Conservation (phyloP, 305 asterid species). For the Fraxinus platypoda region DNA sequence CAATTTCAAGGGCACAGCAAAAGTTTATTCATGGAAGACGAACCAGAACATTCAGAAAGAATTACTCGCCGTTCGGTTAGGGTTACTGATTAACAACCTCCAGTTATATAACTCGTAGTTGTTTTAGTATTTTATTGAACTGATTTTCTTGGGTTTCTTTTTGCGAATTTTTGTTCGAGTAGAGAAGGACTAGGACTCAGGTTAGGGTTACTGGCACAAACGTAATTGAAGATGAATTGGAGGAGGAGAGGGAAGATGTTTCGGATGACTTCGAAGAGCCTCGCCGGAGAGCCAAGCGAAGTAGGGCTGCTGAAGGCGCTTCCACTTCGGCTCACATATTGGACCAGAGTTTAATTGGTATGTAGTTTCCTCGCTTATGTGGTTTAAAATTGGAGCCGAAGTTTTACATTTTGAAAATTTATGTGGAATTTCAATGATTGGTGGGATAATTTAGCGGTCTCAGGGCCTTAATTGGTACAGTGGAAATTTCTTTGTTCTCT, state of each 20-base stretch:
- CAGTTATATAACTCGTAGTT: background rate
- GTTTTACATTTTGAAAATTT: background rate
- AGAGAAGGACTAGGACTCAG: constrained; percentile 82
- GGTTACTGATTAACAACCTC: background rate
- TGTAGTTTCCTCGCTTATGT: background rate
- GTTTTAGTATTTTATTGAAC: constrained; percentile 4
- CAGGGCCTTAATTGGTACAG: background rate
- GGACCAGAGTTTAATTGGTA: constrained; percentile 67
- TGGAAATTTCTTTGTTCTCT: background rate
- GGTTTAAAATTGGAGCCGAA: background rate
- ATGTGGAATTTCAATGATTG: constrained; percentile 11
- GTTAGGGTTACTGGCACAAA: constrained; percentile 46
- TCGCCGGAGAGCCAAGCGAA: constrained; percentile 60
- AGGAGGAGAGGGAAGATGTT: constrained; percentile 76
- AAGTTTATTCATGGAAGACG: constrained; percentile 60
- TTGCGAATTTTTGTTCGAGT: constrained; percentile 24
- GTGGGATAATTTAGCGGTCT: background rate
- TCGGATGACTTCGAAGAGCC: constrained; percentile 75
- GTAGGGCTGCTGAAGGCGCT: constrained; percentile 54
- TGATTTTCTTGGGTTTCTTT: constrained; percentile 22
- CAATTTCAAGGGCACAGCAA: background rate
- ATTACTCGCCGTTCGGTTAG: constrained; percentile 77
- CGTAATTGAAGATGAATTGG: constrained; percentile 39
- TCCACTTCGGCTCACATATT: constrained; percentile 50
- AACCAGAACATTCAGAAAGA: constrained; percentile 50